phyloP scores from a whole-genome alignment of 202 grass and related monocot genomes.

The Brachypodium distachyon region DNA sequence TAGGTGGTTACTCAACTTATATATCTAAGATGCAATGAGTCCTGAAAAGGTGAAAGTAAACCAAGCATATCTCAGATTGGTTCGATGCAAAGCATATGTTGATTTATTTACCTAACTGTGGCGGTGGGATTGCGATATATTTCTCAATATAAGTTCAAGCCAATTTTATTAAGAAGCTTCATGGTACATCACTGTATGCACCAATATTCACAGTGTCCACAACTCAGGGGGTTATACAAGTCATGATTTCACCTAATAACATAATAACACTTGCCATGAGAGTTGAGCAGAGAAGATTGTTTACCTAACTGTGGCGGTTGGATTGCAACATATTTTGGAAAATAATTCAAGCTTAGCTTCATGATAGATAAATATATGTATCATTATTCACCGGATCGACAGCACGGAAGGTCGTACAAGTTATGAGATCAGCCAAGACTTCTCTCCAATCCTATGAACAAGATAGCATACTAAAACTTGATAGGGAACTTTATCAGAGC shows the following conservation, averaged over 20 bases:
- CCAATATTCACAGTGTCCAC: background rate
- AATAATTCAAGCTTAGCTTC: background rate
- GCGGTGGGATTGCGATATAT: background rate
- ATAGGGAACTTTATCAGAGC: background rate
- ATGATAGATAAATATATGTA: background rate
- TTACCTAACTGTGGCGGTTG: background rate
- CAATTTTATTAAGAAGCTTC: background rate
- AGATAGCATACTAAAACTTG: constrained; percentile 18
- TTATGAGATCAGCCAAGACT: constrained; percentile 1
- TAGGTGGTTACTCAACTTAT: constrained; percentile 1
- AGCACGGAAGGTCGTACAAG: background rate
- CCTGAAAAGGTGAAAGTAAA: constrained; percentile 3
- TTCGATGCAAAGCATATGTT: constrained; percentile 11
- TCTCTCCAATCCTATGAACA: constrained; percentile 8
- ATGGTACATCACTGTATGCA: background rate
- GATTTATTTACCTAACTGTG: background rate
- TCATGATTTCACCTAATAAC: constrained; percentile 14
- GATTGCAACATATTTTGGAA: background rate
- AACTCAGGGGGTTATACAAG: background rate
- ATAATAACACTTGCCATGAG: no score
- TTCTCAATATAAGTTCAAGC: background rate
- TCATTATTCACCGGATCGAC: background rate
- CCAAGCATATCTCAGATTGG: background rate
- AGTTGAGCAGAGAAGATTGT: no score
- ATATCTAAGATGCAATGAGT: constrained; percentile 19